Evolutionary conservation across 2,329 filamentous ascomycete species (phyloP).

Genomic region (Fusarium phyllophilum): DNA sequence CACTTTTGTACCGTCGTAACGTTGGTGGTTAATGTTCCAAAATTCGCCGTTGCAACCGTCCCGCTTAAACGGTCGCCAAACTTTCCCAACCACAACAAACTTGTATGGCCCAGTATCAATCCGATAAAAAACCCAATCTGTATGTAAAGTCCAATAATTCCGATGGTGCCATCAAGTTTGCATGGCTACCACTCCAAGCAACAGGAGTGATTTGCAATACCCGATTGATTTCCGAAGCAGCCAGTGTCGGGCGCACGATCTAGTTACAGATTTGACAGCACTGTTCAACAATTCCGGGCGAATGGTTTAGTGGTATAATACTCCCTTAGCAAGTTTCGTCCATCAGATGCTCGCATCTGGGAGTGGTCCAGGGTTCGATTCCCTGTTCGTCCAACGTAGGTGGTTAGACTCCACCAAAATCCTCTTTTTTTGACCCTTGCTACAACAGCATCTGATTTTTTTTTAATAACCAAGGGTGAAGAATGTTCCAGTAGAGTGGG

Average conservation of each 20-base stretch:
- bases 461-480: background rate
- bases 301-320: constrained; percentile 22
- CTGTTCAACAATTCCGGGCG: background rate
- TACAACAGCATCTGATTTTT: background rate
- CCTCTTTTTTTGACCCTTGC: background rate
- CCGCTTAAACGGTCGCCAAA: too few species aligned
- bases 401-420: background rate
- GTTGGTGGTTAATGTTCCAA: fast-evolving
- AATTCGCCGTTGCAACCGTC: fast-evolving
- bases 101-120: fast-evolving
- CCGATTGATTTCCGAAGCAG: fast-evolving
- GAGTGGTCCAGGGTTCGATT: constrained; percentile 20
- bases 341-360: constrained; percentile 1
- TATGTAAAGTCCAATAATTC: fast-evolving
- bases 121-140: fast-evolving
- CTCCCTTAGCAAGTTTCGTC: constrained; percentile 14
- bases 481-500: background rate
- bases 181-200: fast-evolving
- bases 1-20: fast-evolving
- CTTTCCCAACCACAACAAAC: background rate
- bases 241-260: fast-evolving
- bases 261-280: fast-evolving
- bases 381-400: constrained; percentile 8
- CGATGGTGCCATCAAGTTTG: fast-evolving
- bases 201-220: background rate